Evolutionary conservation across 148 eudicot genomes (phyloP), one percentile per base, ranked within the genome.

Genomic region (Silene latifolia): DNA sequence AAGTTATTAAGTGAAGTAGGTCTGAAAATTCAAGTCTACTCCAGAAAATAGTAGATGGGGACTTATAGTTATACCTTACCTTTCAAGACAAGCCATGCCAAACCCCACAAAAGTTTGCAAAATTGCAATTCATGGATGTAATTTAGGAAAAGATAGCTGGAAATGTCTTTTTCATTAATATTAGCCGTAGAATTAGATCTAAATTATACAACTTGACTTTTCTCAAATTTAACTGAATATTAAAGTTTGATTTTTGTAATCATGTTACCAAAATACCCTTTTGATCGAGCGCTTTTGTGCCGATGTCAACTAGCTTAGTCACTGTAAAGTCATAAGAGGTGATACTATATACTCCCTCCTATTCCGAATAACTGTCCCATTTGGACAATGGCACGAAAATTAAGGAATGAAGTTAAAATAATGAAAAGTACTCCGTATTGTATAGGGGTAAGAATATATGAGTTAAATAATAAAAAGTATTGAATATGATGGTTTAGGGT

Each of bases 21-120:
- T 78, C 75, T 75, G 74, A 65, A 75, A 84, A 75, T 86, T 83
- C 73, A 82, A 76, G 69, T 76, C 39, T 73, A 83, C 59, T 69
- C 44, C 44, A 39, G 8, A 80, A 79, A 82, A 71, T 79, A 82
- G 78, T 69, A 83, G 91, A 86, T 80, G 76, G 69, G 72, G 88
- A 51, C 14, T 15, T 51, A 51, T 51, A 82, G 82, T 71, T 69
- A 53, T 72, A 79, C 80, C 94, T 74, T 91, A 84, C 88, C 89
- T 93, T 93, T 81, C 81, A 91, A 91, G 94, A 78, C 72, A 91
- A 93, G 92, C 81, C 86, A 62, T 51, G 44, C 17, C 71, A 69
- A 75, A 80, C 67, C 75, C 79, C 60, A 44, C 54, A 65, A 80
- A 75, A 67, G 18, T 69, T 69, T 46, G 18, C 57, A 75, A 67